These are phyloP conservation scores for Cunninghamia lanceolata DNA, from an alignment of 75 land plant genomes.

Conservation along the genomic window DNA sequence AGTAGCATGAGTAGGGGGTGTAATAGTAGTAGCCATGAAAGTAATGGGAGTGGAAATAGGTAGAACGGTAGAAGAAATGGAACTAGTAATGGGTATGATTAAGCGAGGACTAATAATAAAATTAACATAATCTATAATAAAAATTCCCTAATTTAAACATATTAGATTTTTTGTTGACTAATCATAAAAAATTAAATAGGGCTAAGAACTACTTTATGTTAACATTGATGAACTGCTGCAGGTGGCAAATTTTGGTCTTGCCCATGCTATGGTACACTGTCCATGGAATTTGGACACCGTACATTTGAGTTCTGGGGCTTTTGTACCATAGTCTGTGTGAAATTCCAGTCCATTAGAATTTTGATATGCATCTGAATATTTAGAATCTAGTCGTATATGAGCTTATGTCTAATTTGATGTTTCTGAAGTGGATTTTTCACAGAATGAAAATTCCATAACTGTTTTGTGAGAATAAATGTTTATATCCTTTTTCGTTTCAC, in stretches of 20 bases:
- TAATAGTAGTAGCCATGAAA: no score
- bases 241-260: slow-evolving; percentile 97
- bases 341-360: background rate
- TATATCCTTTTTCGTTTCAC: background rate
- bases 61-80: no score
- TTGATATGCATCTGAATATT: background rate
- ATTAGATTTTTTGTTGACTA: background rate
- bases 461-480: background rate
- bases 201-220: background rate
- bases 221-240: slow-evolving; percentile 18
- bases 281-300: background rate
- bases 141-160: background rate
- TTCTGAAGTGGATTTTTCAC: background rate
- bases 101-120: no score
- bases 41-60: no score
- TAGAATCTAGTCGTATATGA: background rate
- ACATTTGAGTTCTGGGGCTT: background rate
- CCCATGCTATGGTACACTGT: slow-evolving; percentile 41
- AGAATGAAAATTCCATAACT: background rate
- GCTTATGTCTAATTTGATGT: background rate
- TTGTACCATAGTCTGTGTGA: background rate
- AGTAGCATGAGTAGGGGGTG: no score
- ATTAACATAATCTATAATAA: background rate
- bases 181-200: background rate
- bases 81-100: no score